phyloP scores from a whole-genome alignment of 768 basidiomycete genomes.

The Boletus subparvulus region DNA sequence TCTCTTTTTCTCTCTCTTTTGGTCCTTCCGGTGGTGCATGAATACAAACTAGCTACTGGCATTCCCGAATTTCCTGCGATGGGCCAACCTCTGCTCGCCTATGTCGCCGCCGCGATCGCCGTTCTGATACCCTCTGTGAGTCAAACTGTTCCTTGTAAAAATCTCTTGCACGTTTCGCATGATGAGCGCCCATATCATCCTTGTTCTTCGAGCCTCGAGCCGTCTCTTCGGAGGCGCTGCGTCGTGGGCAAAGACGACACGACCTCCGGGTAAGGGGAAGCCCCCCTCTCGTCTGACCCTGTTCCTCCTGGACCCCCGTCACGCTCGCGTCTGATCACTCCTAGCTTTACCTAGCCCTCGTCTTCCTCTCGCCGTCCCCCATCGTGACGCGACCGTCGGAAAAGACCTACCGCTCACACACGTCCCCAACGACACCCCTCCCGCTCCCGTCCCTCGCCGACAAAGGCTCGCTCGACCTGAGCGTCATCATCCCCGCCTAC shows the following conservation, averaged over 20 bases:
- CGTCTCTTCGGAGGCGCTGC: conserved; percentile 41
- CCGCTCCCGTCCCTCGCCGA: conserved; percentile 59
- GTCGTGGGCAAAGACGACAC: conserved; percentile 67
- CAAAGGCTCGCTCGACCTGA: conserved; percentile 62
- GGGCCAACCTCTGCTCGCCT: conserved; percentile 27
- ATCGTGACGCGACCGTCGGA: conserved; percentile 66
- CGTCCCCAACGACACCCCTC: conserved; percentile 51
- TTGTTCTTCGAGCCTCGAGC: conserved; percentile 89
- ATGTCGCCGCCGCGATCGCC: background rate
- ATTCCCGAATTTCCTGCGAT: conserved; percentile 9
- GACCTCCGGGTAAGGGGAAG: conserved; percentile 48
- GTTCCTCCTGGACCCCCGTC: background rate
- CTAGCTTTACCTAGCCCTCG: conserved; percentile 68
- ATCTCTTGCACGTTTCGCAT: background rate
- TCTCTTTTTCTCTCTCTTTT: background rate
- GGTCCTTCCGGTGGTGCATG: background rate
- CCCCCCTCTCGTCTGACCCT: conserved; percentile 38
- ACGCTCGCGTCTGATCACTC: conserved; percentile 13
- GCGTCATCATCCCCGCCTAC: conserved; percentile 87
- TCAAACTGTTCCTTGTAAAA: too few relatives aligned
- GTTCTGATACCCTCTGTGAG: too few relatives aligned
- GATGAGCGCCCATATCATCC: conserved; percentile 81
- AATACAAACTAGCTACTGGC: background rate
- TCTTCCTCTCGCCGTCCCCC: conserved; percentile 72
- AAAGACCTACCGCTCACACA: conserved; percentile 60